Percentiles rank a stretch among this genome's conserved stretches.
These are phyloP conservation scores for Jaltomata sinuosa DNA, from an alignment of 257 asterid species.

Conservation along the genomic window DNA sequence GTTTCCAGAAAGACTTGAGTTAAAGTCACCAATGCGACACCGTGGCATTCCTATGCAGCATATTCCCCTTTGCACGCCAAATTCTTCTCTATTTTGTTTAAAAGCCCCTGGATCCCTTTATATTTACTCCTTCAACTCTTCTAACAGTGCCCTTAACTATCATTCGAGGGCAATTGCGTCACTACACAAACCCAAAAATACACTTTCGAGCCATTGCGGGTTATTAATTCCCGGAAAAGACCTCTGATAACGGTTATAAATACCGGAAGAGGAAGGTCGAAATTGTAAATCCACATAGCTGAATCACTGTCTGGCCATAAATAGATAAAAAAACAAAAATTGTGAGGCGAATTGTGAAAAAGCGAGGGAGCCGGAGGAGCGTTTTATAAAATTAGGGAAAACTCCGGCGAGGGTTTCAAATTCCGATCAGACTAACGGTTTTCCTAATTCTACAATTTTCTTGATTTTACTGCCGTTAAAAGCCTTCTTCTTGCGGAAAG, in stretches of 20 bases:
- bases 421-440: not conserved
- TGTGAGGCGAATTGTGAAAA: not conserved
- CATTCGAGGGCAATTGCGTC: conserved; percentile 34
- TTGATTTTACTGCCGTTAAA: not conserved
- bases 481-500: conserved; percentile 49
- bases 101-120: not conserved
- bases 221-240: conserved; percentile 11
- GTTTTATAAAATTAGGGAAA: not conserved
- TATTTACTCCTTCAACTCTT: not conserved
- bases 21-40: conserved; percentile 19
- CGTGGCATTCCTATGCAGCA: conserved; percentile 43
- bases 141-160: not conserved
- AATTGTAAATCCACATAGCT: not conserved
- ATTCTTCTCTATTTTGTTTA: not conserved
- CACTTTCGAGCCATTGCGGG: conserved; percentile 36
- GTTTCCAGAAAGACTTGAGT: not conserved
- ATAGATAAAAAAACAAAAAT: not conserved
- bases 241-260: conserved; percentile 34
- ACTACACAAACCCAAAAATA: not conserved
- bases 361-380: conserved; percentile 3
- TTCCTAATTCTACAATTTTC: not conserved
- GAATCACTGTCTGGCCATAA: conserved; percentile 15
- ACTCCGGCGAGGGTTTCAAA: not conserved
- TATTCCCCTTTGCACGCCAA: conserved; percentile 3
- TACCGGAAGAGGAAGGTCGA: not conserved